Percentiles rank a stretch among this genome's conserved stretches.
Conservation (phyloP, 306 rosid genomes). For the Glycine tomentella region DNA sequence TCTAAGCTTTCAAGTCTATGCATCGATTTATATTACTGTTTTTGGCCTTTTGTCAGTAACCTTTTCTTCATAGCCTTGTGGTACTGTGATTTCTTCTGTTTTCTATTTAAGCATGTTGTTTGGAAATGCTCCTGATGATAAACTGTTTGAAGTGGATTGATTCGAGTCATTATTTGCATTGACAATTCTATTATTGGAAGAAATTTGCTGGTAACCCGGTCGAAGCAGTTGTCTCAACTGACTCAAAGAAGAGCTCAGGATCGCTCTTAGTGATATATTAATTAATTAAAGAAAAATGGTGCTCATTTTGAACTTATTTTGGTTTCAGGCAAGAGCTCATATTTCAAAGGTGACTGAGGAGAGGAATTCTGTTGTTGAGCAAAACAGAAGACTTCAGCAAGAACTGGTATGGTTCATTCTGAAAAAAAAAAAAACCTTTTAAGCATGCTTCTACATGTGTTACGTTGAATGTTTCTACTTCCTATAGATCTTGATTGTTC, state of each 20-base stretch:
- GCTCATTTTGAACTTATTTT: constrained; percentile 32
- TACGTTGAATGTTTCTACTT: constrained; percentile 23
- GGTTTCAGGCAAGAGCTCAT: constrained; percentile 64
- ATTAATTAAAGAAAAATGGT: not conserved
- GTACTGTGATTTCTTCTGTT: constrained; percentile 2
- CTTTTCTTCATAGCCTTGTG: constrained; percentile 3
- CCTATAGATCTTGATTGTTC: not conserved
- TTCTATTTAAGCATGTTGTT: not conserved
- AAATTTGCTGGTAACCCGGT: not conserved
- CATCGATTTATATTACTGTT: not conserved
- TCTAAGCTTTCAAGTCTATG: not conserved
- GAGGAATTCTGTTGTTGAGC: constrained; percentile 70
- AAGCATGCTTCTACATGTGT: not conserved
- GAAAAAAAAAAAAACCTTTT: not conserved
- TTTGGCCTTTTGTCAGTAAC: not conserved
- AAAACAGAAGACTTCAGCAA: constrained; percentile 76
- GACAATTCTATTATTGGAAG: not conserved
- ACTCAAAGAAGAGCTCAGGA: constrained; percentile 31
- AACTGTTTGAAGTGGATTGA: constrained; percentile 32
- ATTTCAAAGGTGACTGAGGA: constrained; percentile 73
- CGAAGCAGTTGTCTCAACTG: not conserved
- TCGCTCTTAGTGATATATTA: constrained; percentile 24
- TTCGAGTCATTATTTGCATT: constrained; percentile 7
- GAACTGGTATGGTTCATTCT: constrained; percentile 66
- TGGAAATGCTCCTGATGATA: not conserved